These are phyloP conservation scores for Senna tora DNA, from an alignment of 306 rosid species.

Conservation along the genomic window DNA sequence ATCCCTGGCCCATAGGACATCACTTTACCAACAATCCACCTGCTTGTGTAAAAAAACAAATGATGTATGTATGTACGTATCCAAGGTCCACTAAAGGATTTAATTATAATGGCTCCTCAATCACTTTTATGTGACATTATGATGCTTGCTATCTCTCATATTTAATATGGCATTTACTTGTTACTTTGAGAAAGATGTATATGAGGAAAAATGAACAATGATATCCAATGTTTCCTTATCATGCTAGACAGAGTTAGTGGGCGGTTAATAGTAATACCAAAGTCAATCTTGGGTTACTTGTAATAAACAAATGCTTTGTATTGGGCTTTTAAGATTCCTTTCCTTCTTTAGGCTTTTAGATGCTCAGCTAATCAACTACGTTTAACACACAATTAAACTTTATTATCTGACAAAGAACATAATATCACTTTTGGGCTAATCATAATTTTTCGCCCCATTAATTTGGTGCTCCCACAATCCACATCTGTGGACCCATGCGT, in stretches of 20 bases:
- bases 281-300: conserved; percentile 28
- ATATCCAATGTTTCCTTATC: background rate
- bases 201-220: background rate
- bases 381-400: background rate
- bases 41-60: background rate
- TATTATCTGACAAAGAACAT: conserved; percentile 5
- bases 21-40: background rate
- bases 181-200: conserved; percentile 12
- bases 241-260: conserved; percentile 38
- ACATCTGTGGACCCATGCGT: background rate
- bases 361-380: conserved; percentile 4
- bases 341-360: background rate
- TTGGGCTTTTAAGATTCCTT: background rate
- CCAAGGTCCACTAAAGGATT: background rate
- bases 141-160: background rate
- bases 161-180: background rate
- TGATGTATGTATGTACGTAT: background rate
- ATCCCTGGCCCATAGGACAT: conserved; percentile 5
- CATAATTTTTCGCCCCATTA: conserved; percentile 27
- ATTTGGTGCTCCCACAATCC: background rate
- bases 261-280: conserved; percentile 23
- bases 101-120: background rate
- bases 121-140: conserved; percentile 37
- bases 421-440: conserved; percentile 36
- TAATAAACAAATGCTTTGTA: conserved; percentile 7